Evolutionary conservation across 2,329 filamentous ascomycete genomes (phyloP), one percentile per base, ranked within the genome.

Genomic region (Ascochyta fabae): DNA sequence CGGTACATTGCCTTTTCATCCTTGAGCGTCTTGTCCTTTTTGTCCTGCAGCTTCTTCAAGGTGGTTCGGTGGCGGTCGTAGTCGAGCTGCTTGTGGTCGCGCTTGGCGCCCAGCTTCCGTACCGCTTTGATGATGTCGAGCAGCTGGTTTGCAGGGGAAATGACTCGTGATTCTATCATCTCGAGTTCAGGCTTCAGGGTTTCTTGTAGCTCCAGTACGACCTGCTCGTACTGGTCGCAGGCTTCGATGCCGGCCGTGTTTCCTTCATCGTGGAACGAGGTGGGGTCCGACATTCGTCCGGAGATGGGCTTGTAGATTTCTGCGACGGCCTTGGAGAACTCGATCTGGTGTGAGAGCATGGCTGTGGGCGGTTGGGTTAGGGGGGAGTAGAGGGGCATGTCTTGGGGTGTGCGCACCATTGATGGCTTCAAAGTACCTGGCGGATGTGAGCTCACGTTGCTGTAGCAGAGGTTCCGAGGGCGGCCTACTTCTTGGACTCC

Each of bases 221-320:
- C 90, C 3, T 83, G 82, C 79, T 98, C 92, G 78, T 99, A 99
- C 78, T 99, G 92, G 74, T 98, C 94, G 77, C 95, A 99, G 26
- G 95, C 95, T 61, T 86, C 84, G 71, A 99, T 98, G 52, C 95
- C 95, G 73, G 96, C 95, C 1, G 89, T 87, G 72, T 97, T 98
- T 52, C 92, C 92, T 77, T 96, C 89, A 40, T 88, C 82, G 50
- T 89, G 84, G 62, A 91, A 84, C 8, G 90, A 90, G 69, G 93
- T 89, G 9, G 95, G 95, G 77, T 99, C 95, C 41, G 94, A 98
- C 77, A 96, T 85, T 72, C 95, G 90, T 51, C 95, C 95, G 51
- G 94, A 97, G 69, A 99, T 99, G 66, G 95, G 95, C 76, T 96
- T 96, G 83, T 99, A 99, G 70, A 99, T 89, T 77, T 99, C 95